Conservation (phyloP, 2,329 filamentous ascomycete genomes). For the Exutisphaerella laricina region DNA sequence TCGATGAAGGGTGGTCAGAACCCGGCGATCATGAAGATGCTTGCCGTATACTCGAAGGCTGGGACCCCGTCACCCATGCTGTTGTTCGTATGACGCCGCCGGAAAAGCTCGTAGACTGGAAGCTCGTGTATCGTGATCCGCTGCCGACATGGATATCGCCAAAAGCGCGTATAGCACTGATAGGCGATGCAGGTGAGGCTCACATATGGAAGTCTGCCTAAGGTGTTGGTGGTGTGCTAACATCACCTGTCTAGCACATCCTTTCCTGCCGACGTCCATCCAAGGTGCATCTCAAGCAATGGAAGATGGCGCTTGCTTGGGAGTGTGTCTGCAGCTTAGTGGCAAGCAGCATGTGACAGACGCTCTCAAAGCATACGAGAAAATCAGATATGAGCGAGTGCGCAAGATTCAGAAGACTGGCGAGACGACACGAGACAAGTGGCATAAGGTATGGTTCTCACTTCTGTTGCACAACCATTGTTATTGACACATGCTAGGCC, state of each 20-base stretch:
- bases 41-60: constrained; percentile 38
- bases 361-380: constrained; percentile 23
- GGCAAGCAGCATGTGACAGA: constrained; percentile 36
- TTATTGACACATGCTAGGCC: constrained; percentile 26
- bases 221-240: too few species aligned
- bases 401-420: constrained; percentile 16
- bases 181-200: constrained; percentile 52
- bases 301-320: constrained; percentile 47
- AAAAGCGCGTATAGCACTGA: constrained; percentile 46
- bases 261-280: constrained; percentile 50
- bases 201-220: constrained; percentile 51
- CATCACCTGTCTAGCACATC: too few species aligned
- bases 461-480: not conserved
- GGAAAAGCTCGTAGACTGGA: constrained; percentile 46
- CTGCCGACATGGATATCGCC: constrained; percentile 50
- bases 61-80: constrained; percentile 44
- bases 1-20: constrained; percentile 46
- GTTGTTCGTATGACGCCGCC: constrained; percentile 41
- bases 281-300: constrained; percentile 52
- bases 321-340: constrained; percentile 42
- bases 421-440: constrained; percentile 31
- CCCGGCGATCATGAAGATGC: constrained; percentile 39
- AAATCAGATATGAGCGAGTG: constrained; percentile 26
- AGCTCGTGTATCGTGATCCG: constrained; percentile 52
- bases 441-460: constrained; percentile 38